A percentile compares a stretch with the other conserved stretches of the same genome.
Evolutionary conservation across 2,329 filamentous ascomycete species (phyloP).

Genomic region (Fusarium sp.): DNA sequence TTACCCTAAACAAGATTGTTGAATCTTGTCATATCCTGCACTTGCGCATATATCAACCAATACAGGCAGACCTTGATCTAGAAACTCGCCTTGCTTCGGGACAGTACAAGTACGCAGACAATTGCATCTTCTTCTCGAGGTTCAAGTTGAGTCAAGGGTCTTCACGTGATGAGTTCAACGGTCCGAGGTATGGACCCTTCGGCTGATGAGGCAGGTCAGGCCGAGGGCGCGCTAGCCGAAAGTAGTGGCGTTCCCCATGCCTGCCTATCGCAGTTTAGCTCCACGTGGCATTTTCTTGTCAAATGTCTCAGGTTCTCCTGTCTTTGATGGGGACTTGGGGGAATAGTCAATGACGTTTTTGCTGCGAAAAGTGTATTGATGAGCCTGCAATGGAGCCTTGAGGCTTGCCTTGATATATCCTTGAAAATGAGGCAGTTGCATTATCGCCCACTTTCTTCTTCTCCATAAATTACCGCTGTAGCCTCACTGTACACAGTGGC

Average conservation of each 20-base stretch:
- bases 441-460: neutral
- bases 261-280: neutral
- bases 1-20: neutral
- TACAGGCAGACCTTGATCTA: neutral
- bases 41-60: neutral
- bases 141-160: neutral
- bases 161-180: slow-evolving; percentile 10
- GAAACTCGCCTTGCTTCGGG: neutral
- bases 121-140: neutral
- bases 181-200: neutral
- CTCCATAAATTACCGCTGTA: neutral
- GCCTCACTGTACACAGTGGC: neutral
- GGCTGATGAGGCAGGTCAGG: neutral
- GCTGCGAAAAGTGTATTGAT: too few species aligned
- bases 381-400: too few species aligned
- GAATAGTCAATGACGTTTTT: neutral
- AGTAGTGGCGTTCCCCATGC: neutral
- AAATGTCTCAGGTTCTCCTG: neutral
- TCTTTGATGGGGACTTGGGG: neutral
- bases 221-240: neutral
- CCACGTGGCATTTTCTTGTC: neutral
- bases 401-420: neutral
- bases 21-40: neutral
- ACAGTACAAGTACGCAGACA: neutral
- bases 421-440: neutral